These are phyloP conservation scores for Truncatella angustata DNA, from an alignment of 2,329 filamentous ascomycete species.

Conservation along the genomic window DNA sequence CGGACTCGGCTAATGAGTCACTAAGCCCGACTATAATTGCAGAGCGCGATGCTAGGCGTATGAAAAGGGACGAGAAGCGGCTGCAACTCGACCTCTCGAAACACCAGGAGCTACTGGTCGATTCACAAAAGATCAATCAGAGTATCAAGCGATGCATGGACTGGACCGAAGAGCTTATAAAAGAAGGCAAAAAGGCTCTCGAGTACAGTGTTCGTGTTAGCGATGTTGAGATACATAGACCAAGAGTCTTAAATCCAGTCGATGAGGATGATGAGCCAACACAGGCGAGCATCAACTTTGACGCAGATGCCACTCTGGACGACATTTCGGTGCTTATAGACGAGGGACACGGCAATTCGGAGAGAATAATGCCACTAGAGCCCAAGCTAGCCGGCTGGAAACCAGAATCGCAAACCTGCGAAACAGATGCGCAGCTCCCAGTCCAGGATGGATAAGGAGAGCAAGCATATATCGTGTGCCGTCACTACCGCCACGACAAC, in stretches of 20 bases:
- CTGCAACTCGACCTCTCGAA: constrained; percentile 83
- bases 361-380: not conserved
- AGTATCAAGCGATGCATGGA: constrained; percentile 85
- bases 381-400: constrained; percentile 21
- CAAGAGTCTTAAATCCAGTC: constrained; percentile 64
- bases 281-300: constrained; percentile 9
- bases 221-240: constrained; percentile 77
- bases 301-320: constrained; percentile 2
- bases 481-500: not conserved
- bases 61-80: constrained; percentile 76
- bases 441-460: not conserved
- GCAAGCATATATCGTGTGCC: not conserved
- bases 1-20: constrained; percentile 36
- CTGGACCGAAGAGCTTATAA: constrained; percentile 88
- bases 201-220: constrained; percentile 76
- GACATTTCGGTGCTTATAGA: constrained; percentile 24
- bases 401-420: constrained; percentile 11
- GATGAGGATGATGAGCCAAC: constrained; percentile 56
- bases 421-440: too few relatives aligned
- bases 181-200: constrained; percentile 82
- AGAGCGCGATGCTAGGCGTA: constrained; percentile 48
- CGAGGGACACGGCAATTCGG: not conserved
- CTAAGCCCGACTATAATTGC: constrained; percentile 38
- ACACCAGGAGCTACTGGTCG: constrained; percentile 83
- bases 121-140: constrained; percentile 94